A percentile compares a stretch with the other conserved stretches of the same genome.
Conservation (phyloP, 192 early-diverging fungal species). For the Linnemannia schmuckeri region DNA sequence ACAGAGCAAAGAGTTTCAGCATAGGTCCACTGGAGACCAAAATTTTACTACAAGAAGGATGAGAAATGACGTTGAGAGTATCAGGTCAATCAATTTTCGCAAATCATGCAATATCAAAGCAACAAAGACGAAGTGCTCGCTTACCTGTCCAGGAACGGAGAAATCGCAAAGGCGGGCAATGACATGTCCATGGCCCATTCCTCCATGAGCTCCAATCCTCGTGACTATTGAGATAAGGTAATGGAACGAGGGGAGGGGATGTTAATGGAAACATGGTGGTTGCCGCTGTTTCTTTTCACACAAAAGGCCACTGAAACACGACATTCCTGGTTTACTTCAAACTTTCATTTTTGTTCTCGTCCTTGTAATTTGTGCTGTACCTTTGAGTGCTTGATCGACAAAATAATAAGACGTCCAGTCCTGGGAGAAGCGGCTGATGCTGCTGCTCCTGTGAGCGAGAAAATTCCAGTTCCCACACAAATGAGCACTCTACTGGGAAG, state of each 20-base stretch:
- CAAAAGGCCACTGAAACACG: background rate
- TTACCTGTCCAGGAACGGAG: constrained; percentile 40
- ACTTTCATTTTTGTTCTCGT: background rate
- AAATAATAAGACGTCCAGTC: constrained; percentile 33
- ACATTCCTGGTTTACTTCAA: background rate
- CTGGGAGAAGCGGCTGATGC: constrained; percentile 39
- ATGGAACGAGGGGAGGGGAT: background rate
- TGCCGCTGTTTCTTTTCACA: background rate
- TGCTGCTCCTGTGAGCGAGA: constrained; percentile 43
- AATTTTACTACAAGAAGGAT: constrained; percentile 18
- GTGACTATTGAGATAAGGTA: background rate
- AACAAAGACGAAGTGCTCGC: background rate
- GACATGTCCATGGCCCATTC: constrained; percentile 47
- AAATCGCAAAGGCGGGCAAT: constrained; percentile 46
- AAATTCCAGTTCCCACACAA: constrained; percentile 47
- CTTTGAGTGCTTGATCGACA: constrained; percentile 46
- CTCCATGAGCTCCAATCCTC: background rate
- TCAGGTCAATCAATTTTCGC: background rate
- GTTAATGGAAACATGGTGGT: background rate
- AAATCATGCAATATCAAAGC: background rate
- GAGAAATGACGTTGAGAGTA: background rate
- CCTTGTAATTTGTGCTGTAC: background rate
- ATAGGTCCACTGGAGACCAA: constrained; percentile 39
- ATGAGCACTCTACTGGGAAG: constrained; percentile 36
- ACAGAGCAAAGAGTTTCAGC: constrained; percentile 28